A percentile compares a stretch with the other conserved stretches of the same genome.
phyloP scores from a whole-genome alignment of 176 grass and related monocot species.

The Musa schizocarpa region DNA sequence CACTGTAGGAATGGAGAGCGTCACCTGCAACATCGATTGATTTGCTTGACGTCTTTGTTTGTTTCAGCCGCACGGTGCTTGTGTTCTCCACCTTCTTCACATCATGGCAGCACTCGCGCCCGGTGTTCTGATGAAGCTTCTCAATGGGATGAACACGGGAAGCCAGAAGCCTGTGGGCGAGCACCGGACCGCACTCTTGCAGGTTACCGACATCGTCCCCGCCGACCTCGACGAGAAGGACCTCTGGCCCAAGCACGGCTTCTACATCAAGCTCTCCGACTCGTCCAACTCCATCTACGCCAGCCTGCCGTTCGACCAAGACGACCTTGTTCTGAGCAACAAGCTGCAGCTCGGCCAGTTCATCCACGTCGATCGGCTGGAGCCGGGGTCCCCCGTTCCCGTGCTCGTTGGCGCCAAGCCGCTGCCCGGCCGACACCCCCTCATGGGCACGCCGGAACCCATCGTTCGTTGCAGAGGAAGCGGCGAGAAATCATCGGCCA shows the following conservation, averaged over 20 bases:
- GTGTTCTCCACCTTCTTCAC: background rate
- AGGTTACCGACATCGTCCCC: constrained; percentile 93
- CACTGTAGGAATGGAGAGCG: no score
- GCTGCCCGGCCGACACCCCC: constrained; percentile 55
- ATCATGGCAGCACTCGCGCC: constrained; percentile 61
- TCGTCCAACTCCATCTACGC: constrained; percentile 78
- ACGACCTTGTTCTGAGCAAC: constrained; percentile 80
- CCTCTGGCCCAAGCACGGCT: constrained; percentile 68
- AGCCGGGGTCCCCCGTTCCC: constrained; percentile 59
- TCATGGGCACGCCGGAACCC: constrained; percentile 63
- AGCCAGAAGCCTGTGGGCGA: constrained; percentile 42
- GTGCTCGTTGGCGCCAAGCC: constrained; percentile 55
- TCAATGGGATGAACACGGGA: constrained; percentile 54
- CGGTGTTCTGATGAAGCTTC: constrained; percentile 68
- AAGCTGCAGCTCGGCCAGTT: constrained; percentile 88
- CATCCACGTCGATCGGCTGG: constrained; percentile 66
- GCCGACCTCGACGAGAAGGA: constrained; percentile 85
- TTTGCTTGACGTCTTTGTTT: no score
- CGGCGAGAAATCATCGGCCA: background rate
- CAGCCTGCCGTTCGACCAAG: constrained; percentile 59
- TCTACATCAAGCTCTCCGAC: constrained; percentile 89
- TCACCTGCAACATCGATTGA: no score
- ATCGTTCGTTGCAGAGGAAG: constrained; percentile 16
- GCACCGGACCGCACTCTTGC: constrained; percentile 61
- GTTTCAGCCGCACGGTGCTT: no score